Conservation (phyloP, 2,329 filamentous ascomycete species). For the Colletotrichum horii region DNA sequence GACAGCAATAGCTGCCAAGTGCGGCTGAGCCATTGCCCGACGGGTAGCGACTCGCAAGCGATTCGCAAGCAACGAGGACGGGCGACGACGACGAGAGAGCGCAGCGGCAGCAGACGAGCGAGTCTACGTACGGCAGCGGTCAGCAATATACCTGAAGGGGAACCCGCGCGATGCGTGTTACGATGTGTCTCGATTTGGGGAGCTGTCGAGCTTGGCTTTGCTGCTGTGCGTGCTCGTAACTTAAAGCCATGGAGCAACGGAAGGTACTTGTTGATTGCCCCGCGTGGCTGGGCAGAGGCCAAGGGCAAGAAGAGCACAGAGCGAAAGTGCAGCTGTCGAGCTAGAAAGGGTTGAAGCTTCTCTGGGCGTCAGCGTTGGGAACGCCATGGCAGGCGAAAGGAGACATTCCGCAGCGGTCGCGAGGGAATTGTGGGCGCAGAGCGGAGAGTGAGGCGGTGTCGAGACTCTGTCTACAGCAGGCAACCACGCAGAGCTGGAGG, state of each 20-base stretch:
- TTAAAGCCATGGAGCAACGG: background rate
- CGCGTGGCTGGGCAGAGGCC: background rate
- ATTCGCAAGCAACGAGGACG: background rate
- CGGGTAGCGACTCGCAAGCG: background rate
- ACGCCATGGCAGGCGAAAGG: background rate
- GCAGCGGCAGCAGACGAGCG: background rate
- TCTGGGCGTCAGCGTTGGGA: background rate
- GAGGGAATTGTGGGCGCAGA: background rate
- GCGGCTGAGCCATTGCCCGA: slow-evolving; percentile 8
- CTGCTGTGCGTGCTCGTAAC: background rate
- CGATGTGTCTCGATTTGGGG: background rate
- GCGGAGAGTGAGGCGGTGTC: background rate
- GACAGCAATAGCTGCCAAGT: background rate
- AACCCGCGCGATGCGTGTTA: background rate
- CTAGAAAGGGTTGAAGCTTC: background rate
- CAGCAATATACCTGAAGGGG: background rate
- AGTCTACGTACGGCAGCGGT: background rate
- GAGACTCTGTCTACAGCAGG: background rate
- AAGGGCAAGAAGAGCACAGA: background rate
- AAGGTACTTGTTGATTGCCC: background rate
- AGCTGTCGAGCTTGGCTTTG: background rate
- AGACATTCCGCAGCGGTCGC: background rate
- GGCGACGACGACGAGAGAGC: background rate
- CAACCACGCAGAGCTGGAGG: background rate
- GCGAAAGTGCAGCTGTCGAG: background rate